These are phyloP conservation scores for Ophiostoma himal-ulmi DNA, from an alignment of 2,329 filamentous ascomycete species.

Conservation along the genomic window DNA sequence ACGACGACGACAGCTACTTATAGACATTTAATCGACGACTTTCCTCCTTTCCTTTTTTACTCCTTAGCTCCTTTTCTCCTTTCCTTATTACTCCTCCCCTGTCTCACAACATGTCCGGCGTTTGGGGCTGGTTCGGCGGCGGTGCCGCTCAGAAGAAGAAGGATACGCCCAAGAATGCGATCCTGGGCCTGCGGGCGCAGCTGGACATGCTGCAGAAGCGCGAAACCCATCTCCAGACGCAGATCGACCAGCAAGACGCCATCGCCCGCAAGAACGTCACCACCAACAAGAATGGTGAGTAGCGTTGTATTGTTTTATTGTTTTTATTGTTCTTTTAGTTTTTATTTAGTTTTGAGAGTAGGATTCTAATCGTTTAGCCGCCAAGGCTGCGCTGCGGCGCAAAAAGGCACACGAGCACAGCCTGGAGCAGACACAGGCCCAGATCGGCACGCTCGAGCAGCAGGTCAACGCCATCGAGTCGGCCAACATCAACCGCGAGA, in stretches of 20 bases:
- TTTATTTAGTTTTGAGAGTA: too few relatives aligned
- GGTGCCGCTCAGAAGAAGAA: conserved; percentile 76
- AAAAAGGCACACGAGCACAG: conserved; percentile 94
- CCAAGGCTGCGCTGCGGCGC: conserved; percentile 80
- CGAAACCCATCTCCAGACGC: conserved; percentile 81
- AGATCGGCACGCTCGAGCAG: conserved; percentile 88
- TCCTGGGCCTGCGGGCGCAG: conserved; percentile 78
- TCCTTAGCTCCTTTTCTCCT: not conserved
- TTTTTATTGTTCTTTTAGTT: not conserved
- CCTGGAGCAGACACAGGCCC: conserved; percentile 80
- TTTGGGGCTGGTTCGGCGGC: conserved; percentile 92
- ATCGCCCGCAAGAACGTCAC: conserved; percentile 83
- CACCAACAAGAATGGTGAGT: conserved; percentile 83
- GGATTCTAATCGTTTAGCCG: conserved; percentile 57
- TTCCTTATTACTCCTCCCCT: not conserved
- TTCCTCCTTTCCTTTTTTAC: too few relatives aligned
- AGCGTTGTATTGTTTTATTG: not conserved
- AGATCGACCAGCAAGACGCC: conserved; percentile 88
- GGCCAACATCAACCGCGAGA: conserved; percentile 98
- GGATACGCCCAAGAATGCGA: conserved; percentile 94
- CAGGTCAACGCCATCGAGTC: conserved; percentile 97
- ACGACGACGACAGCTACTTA: not conserved
- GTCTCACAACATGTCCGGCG: conserved; percentile 49
- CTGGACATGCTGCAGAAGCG: conserved; percentile 97
- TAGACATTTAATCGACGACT: not conserved